A percentile compares a stretch with the other conserved stretches of the same genome.
Evolutionary conservation across 2,329 filamentous ascomycete genomes (phyloP).

Genomic region (Pseudocercospora eumusae): DNA sequence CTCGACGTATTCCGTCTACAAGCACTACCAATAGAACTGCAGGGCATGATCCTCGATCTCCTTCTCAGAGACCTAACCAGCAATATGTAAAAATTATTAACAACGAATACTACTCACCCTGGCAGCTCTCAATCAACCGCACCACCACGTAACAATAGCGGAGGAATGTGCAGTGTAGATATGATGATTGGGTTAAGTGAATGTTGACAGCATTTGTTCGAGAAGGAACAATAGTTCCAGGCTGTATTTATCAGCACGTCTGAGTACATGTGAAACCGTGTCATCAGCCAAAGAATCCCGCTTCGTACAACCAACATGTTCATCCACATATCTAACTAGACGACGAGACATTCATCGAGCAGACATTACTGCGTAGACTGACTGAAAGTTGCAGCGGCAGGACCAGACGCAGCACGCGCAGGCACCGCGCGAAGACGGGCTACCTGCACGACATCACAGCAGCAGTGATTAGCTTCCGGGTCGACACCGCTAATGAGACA

Average conservation of each 20-base stretch:
- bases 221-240: too few species aligned
- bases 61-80: not conserved
- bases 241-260: too few species aligned
- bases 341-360: not conserved
- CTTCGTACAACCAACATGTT: not conserved
- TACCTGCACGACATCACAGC: not conserved
- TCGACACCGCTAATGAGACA: not conserved
- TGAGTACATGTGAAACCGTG: not conserved
- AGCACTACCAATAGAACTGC: not conserved
- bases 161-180: too few species aligned
- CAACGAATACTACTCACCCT: not conserved
- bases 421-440: too few species aligned
- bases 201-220: too few species aligned
- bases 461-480: not conserved
- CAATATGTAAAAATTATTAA: not conserved
- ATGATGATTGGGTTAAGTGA: too few species aligned
- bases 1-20: not conserved
- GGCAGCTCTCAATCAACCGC: not conserved
- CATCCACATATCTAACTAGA: not conserved
- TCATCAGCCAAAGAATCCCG: not conserved
- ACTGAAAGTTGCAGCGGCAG: not conserved
- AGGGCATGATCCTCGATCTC: not conserved
- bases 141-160: too few species aligned
- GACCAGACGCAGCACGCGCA: not conserved
- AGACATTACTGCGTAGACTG: not conserved